Base-by-base conservation (phyloP, 345 rosid species). In the Rhodamnia argentea region DNA sequence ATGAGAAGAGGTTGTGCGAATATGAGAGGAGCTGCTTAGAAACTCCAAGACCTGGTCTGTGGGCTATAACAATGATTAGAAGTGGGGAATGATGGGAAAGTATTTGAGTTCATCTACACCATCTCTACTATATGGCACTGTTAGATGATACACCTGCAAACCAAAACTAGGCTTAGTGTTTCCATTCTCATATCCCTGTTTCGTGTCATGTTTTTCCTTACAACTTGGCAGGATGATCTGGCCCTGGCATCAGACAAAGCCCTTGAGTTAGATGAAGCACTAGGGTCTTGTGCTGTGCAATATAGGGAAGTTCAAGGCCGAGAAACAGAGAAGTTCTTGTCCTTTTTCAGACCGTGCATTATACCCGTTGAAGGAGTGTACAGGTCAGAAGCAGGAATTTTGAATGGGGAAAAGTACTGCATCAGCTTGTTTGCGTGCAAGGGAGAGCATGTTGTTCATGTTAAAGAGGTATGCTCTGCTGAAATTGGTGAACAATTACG, bases 261-360 rank as follows among this genome's bases (percentile, higher is more conserved):
- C 62, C 92, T 95, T 32, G 96, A 96, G 87, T 85, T 95, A 86
- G 99, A 96, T 91, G 90, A 92, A 83, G 95, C 93, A 52, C 90
- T 95, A 29, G 99, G 99, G 64, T 91, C 94, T 53, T 92, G 99
- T 86, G 85, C 97, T 0, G 99, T 96, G 83, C 99, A 96, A 86
- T 96, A 96, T 85, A 90, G 94, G 83, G 99, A 96, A 92, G 93
- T 95, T 89, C 96, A 95, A 90, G 98, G 98, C 89, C 93, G 88
- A 88, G 99, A 95, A 90, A 95, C 96, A 1, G 94, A 90, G 89
- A 94, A 90, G 86, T 94, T 96, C 87, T 90, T 95, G 86, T 95
- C 99, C 18, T 94, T 95, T 86, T 96, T 96, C 86, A 95, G 91
- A 87, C 99, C 98, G 74, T 96, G 99, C 88, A 91, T 96, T 32